Evolutionary conservation across 2,329 filamentous ascomycete species (phyloP).

Genomic region (Eutypella sp.): DNA sequence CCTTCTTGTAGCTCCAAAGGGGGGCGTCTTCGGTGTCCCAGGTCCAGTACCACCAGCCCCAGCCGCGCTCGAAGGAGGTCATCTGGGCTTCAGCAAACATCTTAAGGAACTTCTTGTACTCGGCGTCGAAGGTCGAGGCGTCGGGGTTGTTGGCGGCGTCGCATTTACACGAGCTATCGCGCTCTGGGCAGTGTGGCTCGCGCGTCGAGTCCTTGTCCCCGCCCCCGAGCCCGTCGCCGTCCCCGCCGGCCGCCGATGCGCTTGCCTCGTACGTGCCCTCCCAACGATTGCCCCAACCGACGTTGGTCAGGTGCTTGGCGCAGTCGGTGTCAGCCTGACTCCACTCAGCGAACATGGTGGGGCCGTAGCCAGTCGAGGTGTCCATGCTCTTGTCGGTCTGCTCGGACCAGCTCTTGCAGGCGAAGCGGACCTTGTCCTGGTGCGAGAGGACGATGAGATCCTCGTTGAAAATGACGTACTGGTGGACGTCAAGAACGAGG

Average conservation of each 20-base stretch:
- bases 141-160: slow-evolving; percentile 66
- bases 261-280: slow-evolving; percentile 76
- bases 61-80: slow-evolving; percentile 84
- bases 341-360: slow-evolving; percentile 95
- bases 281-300: slow-evolving; percentile 85
- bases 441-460: slow-evolving; percentile 80
- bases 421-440: slow-evolving; percentile 77
- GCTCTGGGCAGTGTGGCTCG: slow-evolving; percentile 68
- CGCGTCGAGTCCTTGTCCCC: slow-evolving; percentile 54
- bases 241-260: too few species aligned
- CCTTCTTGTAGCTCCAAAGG: slow-evolving; percentile 90
- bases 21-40: slow-evolving; percentile 83
- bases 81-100: slow-evolving; percentile 97
- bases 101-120: slow-evolving; percentile 80
- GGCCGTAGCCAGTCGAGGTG: slow-evolving; percentile 75
- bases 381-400: slow-evolving; percentile 72
- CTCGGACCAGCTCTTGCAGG: slow-evolving; percentile 79
- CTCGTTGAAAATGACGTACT: slow-evolving; percentile 97
- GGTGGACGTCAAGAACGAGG: slow-evolving; percentile 91
- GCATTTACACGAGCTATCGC: slow-evolving; percentile 66
- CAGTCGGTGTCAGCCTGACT: slow-evolving; percentile 97
- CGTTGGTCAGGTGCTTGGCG: slow-evolving; percentile 79
- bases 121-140: slow-evolving; percentile 58
- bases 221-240: too few species aligned
- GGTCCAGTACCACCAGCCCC: slow-evolving; percentile 99